A percentile compares a stretch with the other conserved stretches of the same genome.
phyloP scores from a whole-genome alignment of 805 yeast species.

The Cyberlindnera maclurae region DNA sequence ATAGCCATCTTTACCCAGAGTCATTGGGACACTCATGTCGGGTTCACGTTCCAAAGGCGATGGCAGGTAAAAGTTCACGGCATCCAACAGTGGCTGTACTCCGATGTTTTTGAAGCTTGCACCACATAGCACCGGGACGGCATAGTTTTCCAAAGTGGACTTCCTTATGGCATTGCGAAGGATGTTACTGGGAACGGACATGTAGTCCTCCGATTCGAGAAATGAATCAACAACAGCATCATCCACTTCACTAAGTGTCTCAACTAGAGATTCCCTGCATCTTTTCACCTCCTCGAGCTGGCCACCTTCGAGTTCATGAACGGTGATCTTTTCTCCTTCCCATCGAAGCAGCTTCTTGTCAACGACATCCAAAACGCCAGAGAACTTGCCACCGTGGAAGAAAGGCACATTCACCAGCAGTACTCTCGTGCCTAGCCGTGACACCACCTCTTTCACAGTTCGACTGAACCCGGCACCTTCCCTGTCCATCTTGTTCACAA shows the following conservation, averaged over 20 bases:
- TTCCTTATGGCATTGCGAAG: slow-evolving; percentile 56
- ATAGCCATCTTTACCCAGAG: slow-evolving; percentile 40
- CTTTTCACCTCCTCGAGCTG: slow-evolving; percentile 41
- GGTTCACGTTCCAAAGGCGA: slow-evolving; percentile 69
- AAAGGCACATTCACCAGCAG: slow-evolving; percentile 74
- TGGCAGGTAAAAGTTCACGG: slow-evolving; percentile 71
- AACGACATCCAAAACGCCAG: slow-evolving; percentile 72
- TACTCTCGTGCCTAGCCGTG: slow-evolving; percentile 67
- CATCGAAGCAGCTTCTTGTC: slow-evolving; percentile 49
- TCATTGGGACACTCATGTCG: slow-evolving; percentile 36
- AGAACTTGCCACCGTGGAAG: slow-evolving; percentile 45
- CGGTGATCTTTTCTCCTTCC: slow-evolving; percentile 46
- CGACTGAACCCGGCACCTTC: slow-evolving; percentile 92
- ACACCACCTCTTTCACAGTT: slow-evolving; percentile 77
- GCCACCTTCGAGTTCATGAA: slow-evolving; percentile 34
- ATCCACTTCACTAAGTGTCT: slow-evolving; percentile 76
- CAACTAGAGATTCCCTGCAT: slow-evolving; percentile 72
- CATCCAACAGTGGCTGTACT: slow-evolving; percentile 89
- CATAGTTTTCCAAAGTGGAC: slow-evolving; percentile 49
- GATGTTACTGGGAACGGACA: slow-evolving; percentile 48
- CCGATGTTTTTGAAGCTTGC: slow-evolving; percentile 91
- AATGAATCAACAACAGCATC: slow-evolving; percentile 72
- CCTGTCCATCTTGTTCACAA: slow-evolving; percentile 92
- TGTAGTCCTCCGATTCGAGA: slow-evolving; percentile 67
- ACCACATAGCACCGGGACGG: slow-evolving; percentile 86